Percentiles rank a stretch among this genome's conserved stretches.
These are phyloP conservation scores for Pseudophaeomoniella oleicola DNA, from an alignment of 2,329 filamentous ascomycete species.

Conservation along the genomic window DNA sequence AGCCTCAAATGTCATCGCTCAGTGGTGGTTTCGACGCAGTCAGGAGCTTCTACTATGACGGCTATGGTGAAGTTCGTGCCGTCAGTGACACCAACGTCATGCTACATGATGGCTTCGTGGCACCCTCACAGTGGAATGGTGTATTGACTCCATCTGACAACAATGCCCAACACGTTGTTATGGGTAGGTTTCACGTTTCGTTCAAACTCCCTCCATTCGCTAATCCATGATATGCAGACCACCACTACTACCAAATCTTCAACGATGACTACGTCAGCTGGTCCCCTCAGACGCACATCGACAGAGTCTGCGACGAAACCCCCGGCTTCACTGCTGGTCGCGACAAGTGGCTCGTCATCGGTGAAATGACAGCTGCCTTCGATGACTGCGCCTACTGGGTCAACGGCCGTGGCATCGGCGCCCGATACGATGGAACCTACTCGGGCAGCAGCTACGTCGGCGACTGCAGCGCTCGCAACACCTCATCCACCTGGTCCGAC, in stretches of 20 bases:
- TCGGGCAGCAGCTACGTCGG: slow-evolving; percentile 33
- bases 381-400: slow-evolving; percentile 41
- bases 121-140: slow-evolving; percentile 44
- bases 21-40: slow-evolving; percentile 26
- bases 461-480: slow-evolving; percentile 38
- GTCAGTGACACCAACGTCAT: slow-evolving; percentile 37
- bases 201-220: background rate
- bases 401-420: slow-evolving; percentile 44
- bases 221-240: slow-evolving; percentile 26
- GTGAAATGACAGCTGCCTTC: slow-evolving; percentile 55
- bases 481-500: slow-evolving; percentile 30
- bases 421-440: slow-evolving; percentile 43
- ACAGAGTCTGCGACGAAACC: slow-evolving; percentile 40
- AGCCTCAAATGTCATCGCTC: slow-evolving; percentile 18
- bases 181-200: slow-evolving; percentile 17
- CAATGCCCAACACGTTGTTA: slow-evolving; percentile 34
- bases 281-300: slow-evolving; percentile 37
- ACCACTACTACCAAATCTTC: slow-evolving; percentile 57
- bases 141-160: slow-evolving; percentile 37
- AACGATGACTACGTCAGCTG: slow-evolving; percentile 34
- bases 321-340: slow-evolving; percentile 30
- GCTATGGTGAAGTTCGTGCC: slow-evolving; percentile 31
- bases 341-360: slow-evolving; percentile 54
- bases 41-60: slow-evolving; percentile 41
- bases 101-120: slow-evolving; percentile 33